Evolutionary conservation across 306 rosid species (phyloP).

Genomic region (Lagenaria siceraria): DNA sequence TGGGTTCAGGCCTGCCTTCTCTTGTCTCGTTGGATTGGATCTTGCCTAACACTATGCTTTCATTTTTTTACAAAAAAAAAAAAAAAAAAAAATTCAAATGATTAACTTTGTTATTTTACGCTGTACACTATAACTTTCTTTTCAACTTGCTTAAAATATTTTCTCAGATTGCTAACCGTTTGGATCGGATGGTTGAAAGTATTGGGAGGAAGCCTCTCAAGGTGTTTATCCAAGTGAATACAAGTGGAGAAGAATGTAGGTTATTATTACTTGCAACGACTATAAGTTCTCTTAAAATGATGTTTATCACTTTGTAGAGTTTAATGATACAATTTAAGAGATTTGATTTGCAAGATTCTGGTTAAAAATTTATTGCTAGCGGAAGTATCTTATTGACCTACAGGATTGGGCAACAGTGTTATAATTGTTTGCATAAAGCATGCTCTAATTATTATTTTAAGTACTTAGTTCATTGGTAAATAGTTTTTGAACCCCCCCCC

Average conservation of each 20-base stretch:
- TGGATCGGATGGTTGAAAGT: slow-evolving; percentile 52
- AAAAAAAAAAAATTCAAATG: not conserved
- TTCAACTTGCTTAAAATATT: not conserved
- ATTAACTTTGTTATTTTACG: not conserved
- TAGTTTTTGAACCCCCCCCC: not conserved
- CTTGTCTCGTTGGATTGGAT: not conserved
- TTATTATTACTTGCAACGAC: slow-evolving; percentile 7
- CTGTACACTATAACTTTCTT: not conserved
- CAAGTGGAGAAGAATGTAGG: slow-evolving; percentile 94
- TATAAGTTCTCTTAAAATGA: not conserved
- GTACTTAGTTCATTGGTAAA: not conserved
- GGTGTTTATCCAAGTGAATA: slow-evolving; percentile 82
- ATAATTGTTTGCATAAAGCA: not conserved
- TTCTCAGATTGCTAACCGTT: slow-evolving; percentile 65
- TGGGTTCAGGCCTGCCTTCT: not conserved
- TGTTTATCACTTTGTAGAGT: not conserved
- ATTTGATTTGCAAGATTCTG: not conserved
- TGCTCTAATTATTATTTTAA: not conserved
- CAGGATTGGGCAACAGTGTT: not conserved
- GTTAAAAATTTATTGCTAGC: not conserved
- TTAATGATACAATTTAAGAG: not conserved
- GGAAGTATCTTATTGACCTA: not conserved
- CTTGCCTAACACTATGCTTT: not conserved
- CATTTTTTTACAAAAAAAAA: not conserved
- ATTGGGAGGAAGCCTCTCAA: slow-evolving; percentile 73